Evolutionary conservation across 116 monocot species (phyloP).

Genomic region (Papilionanthe hybrid): DNA sequence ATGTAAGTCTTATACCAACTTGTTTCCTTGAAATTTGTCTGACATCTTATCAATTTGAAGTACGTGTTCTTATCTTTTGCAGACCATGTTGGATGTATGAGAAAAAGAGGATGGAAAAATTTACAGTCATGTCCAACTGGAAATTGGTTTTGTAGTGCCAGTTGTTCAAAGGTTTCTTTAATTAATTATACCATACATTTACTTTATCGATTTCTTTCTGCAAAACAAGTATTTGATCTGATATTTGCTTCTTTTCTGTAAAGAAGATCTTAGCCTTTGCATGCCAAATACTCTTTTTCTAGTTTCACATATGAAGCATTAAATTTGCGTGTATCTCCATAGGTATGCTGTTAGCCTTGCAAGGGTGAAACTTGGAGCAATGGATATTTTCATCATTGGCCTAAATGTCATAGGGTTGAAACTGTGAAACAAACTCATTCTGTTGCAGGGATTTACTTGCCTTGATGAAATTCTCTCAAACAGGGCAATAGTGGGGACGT

Average conservation of each 20-base stretch:
- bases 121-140: constrained; percentile 36
- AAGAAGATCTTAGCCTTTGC: not conserved
- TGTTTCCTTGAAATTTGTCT: not conserved
- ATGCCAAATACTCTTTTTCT: not conserved
- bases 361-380: not conserved
- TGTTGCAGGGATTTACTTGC: not conserved
- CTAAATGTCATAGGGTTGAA: not conserved
- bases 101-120: constrained; percentile 12
- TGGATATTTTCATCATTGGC: not conserved
- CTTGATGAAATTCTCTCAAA: not conserved
- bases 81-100: constrained; percentile 67
- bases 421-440: not conserved
- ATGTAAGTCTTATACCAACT: constrained; percentile 35
- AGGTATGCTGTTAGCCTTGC: not conserved
- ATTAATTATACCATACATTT: not conserved
- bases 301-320: not conserved
- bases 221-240: not conserved
- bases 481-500: not conserved
- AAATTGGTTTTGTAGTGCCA: constrained; percentile 63
- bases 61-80: constrained; percentile 2
- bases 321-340: not conserved
- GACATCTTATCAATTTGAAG: not conserved
- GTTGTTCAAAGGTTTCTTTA: constrained; percentile 45
- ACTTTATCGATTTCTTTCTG: not conserved
- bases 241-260: not conserved